Evolutionary conservation across 495 filamentous ascomycete genomes (phyloP).

Genomic region (Hapsidospora chrysogenum): DNA sequence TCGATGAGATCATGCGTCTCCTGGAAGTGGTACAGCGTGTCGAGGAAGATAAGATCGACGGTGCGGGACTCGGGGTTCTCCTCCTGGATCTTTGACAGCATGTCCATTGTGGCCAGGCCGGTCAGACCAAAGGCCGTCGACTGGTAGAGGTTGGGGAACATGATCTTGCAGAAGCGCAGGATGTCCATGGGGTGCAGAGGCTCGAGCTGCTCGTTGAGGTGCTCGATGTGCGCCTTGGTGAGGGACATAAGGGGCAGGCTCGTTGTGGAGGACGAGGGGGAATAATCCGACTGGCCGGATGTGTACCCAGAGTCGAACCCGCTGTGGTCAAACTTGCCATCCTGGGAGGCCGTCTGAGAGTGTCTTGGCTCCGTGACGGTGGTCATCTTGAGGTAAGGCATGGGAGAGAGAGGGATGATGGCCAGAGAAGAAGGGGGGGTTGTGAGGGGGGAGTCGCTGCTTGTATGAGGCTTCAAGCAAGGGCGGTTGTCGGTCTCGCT

Average conservation of each 20-base stretch:
- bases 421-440: not conserved
- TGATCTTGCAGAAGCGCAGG: slow-evolving; percentile 77
- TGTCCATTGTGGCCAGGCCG: slow-evolving; percentile 85
- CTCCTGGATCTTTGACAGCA: slow-evolving; percentile 72
- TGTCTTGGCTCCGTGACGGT: slow-evolving; percentile 10
- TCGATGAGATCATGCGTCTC: slow-evolving; percentile 79
- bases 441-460: not conserved
- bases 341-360: slow-evolving; percentile 17
- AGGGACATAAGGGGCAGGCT: slow-evolving; percentile 45
- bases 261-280: slow-evolving; percentile 40
- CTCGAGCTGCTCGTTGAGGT: slow-evolving; percentile 76
- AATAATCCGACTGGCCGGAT: slow-evolving; percentile 77
- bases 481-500: not conserved
- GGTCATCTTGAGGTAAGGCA: too few species aligned
- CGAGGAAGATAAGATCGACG: slow-evolving; percentile 92
- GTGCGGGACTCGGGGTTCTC: slow-evolving; percentile 40
- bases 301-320: slow-evolving; percentile 15
- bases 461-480: not conserved
- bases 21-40: slow-evolving; percentile 88
- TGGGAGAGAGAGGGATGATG: too few species aligned
- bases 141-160: slow-evolving; percentile 84
- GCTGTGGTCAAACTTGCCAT: slow-evolving; percentile 8
- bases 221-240: slow-evolving; percentile 74
- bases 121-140: slow-evolving; percentile 95
- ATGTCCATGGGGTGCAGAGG: slow-evolving; percentile 65